A percentile compares a stretch with the other conserved stretches of the same genome.
phyloP scores from a whole-genome alignment of 176 grass and related monocot genomes.

The Stipa capillata region DNA sequence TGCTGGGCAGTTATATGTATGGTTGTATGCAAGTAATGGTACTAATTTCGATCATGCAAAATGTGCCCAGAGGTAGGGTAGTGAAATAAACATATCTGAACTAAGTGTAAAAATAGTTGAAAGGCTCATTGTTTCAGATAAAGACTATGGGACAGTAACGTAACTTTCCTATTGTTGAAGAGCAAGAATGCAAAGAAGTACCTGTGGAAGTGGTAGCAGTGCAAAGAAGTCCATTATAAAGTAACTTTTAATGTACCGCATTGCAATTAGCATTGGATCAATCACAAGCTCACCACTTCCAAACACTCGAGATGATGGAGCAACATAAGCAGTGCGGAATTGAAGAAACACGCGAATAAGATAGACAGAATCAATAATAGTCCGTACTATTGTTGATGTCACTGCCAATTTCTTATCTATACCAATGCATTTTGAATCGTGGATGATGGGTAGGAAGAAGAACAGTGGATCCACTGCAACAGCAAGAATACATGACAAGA shows the following conservation, averaged over 20 bases:
- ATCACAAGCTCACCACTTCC: conserved; percentile 83
- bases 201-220: conserved; percentile 89
- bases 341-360: conserved; percentile 60
- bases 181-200: neutral
- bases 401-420: conserved; percentile 64
- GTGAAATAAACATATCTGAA: neutral
- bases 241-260: conserved; percentile 59
- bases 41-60: neutral
- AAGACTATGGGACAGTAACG: neutral
- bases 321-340: conserved; percentile 80
- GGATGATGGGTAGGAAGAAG: conserved; percentile 66
- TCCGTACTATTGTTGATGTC: conserved; percentile 56
- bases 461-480: conserved; percentile 82
- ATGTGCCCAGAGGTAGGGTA: neutral
- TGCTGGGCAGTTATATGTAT: neutral
- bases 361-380: conserved; percentile 76
- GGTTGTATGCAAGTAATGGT: neutral
- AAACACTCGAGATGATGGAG: conserved; percentile 70
- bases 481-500: conserved; percentile 66
- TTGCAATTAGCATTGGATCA: conserved; percentile 62
- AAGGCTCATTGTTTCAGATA: neutral
- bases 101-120: neutral
- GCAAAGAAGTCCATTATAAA: conserved; percentile 71
- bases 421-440: conserved; percentile 44
- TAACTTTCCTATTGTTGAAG: neutral